These are phyloP conservation scores for Mangifera indica DNA, from an alignment of 345 rosid genomes.

Conservation along the genomic window DNA sequence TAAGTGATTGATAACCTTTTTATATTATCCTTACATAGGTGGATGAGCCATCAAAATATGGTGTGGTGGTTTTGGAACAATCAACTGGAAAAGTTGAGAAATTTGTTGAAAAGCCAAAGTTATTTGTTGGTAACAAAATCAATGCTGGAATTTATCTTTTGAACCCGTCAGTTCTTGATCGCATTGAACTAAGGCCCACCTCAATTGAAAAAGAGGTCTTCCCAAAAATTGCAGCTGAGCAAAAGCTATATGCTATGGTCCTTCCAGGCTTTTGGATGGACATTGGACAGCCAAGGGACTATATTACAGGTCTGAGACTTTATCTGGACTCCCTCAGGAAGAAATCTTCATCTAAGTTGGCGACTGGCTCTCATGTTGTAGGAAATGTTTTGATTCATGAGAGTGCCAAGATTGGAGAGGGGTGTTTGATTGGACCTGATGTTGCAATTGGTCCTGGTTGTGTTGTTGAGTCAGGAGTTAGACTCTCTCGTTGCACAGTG, in stretches of 20 bases:
- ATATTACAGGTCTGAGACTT: conserved; percentile 89
- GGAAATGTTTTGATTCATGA: conserved; percentile 90
- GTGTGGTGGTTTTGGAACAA: conserved; percentile 96
- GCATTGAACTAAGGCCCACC: conserved; percentile 88
- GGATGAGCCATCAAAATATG: conserved; percentile 97
- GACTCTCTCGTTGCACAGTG: conserved; percentile 91
- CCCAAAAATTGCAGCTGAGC: conserved; percentile 85
- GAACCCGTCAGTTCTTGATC: conserved; percentile 85
- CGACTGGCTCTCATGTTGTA: conserved; percentile 60
- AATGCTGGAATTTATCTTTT: conserved; percentile 93
- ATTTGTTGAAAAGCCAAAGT: conserved; percentile 94
- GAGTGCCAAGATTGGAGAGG: conserved; percentile 89
- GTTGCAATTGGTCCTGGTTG: conserved; percentile 97
- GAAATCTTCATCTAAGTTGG: conserved; percentile 61
- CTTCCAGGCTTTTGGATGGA: conserved; percentile 99
- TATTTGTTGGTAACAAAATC: conserved; percentile 95
- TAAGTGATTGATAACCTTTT: conserved; percentile 7
- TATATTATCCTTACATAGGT: conserved; percentile 41
- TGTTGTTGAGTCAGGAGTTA: conserved; percentile 87
- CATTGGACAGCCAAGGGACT: conserved; percentile 96
- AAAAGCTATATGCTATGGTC: conserved; percentile 86
- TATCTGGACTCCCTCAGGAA: conserved; percentile 88
- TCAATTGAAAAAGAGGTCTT: conserved; percentile 96
- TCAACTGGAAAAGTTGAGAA: conserved; percentile 73
- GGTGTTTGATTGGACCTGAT: conserved; percentile 94